phyloP scores from a whole-genome alignment of 208 protist species.

The Vickermania ingenoplastis region DNA sequence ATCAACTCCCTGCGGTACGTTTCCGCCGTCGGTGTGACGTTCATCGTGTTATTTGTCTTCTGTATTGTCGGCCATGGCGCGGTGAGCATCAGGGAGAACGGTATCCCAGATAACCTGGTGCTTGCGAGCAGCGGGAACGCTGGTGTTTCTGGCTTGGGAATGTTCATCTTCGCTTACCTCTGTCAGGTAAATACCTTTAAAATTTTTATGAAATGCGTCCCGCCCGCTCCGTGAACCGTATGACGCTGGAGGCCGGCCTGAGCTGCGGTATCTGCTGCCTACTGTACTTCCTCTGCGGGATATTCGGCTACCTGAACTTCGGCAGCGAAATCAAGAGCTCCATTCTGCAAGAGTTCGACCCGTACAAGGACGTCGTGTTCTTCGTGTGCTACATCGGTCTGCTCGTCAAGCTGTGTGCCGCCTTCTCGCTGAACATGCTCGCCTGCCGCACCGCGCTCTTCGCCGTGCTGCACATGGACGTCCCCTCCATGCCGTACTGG shows the following conservation, averaged over 20 bases:
- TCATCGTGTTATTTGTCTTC: conserved; percentile 20
- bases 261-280: conserved; percentile 6
- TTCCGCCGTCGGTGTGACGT: conserved; percentile 29
- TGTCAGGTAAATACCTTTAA: conserved; percentile 27
- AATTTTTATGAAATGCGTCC: conserved; percentile 27
- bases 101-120: conserved; percentile 28
- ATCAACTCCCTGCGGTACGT: conserved; percentile 60
- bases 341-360: conserved; percentile 23
- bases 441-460: conserved; percentile 11
- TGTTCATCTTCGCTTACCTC: conserved; percentile 25
- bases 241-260: conserved; percentile 13
- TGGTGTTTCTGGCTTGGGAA: conserved; percentile 12
- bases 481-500: conserved; percentile 38
- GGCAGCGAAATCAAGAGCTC: conserved; percentile 8
- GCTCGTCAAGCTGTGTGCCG: conserved; percentile 19
- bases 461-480: conserved; percentile 28
- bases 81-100: conserved; percentile 10
- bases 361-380: conserved; percentile 8
- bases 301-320: conserved; percentile 27
- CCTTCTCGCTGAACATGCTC: conserved; percentile 15
- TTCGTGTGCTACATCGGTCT: conserved; percentile 15
- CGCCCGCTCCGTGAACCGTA: conserved; percentile 29
- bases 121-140: conserved; percentile 19
- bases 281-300: conserved; percentile 19
- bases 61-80: conserved; percentile 30